Base-by-base conservation (phyloP, 2,329 filamentous ascomycete genomes). In the Exophiala oligosperma region DNA sequence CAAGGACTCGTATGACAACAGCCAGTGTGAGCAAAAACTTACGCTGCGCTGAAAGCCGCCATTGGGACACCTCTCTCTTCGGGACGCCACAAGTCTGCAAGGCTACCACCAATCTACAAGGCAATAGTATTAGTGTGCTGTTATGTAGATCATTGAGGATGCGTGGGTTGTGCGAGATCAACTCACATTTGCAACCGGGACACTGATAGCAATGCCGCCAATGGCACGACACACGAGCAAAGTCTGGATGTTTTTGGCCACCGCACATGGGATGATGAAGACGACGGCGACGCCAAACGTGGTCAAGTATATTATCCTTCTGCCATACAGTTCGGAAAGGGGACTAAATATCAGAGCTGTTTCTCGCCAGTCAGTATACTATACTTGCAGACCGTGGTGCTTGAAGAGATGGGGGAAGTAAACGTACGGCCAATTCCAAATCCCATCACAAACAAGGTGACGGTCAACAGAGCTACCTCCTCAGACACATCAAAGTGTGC, bases 41-140 rank as follows among this genome's bases (percentile, higher is more conserved):
- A 17, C 17, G 17, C 17, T 17, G 17, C 17, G 17, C 17, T 17
- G 17, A 17, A 17, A 17, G 17, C 17, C 17, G 90, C 90, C 90
- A 94, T 93, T 17, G 90, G 89, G 1, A 93, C 87, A 68, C 90
- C 90, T 52, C 91, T 83, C 74, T 95, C 90, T 70, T 93, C 90
- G 52, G 86, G 90, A 59, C 76, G 84, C 89, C 90, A 94, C 21
- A 93, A 73, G 75, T 95, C 90, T 9, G 90, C 88, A 4, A 95
- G 75, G 0, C 89, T 92, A 4, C 91, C 91, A 44, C 90, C 91
- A 5, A 92, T 17, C 17, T 17, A 17, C 17, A 17, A 17, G 17
- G 17, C 17, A 17, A 17, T 17, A 17, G 17, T 17, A 17, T 17
- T 17, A 17, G 17, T 17, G 17, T 17, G 17, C 1, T 17, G 17